Evolutionary conservation across 2,329 filamentous ascomycete species (phyloP).

Genomic region (Tolypocladium amazonense): DNA sequence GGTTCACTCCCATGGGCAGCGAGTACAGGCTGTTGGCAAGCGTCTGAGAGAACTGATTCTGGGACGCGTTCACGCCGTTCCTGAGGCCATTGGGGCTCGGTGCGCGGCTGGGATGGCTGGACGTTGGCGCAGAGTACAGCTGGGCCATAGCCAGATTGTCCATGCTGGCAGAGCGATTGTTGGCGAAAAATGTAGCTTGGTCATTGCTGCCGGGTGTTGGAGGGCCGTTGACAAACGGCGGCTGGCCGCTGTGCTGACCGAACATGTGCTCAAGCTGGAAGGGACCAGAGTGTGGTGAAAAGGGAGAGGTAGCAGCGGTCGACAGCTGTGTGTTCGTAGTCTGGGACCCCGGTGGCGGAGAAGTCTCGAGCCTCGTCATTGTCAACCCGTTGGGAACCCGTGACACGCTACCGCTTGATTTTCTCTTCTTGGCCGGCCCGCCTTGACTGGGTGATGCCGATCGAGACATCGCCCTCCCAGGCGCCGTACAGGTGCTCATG

Average conservation of each 20-base stretch:
- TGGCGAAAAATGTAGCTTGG: conserved; percentile 43
- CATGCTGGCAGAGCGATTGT: conserved; percentile 50
- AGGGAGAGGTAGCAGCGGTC: conserved; percentile 36
- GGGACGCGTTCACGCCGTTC: conserved; percentile 30
- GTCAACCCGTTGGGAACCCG: conserved; percentile 64
- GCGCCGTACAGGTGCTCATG: conserved; percentile 6
- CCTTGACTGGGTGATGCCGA: conserved; percentile 60
- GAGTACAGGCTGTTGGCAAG: conserved; percentile 39
- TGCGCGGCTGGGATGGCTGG: conserved; percentile 66
- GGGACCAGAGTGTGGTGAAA: conserved; percentile 33
- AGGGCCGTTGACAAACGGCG: conserved; percentile 42
- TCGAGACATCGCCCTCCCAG: conserved; percentile 45
- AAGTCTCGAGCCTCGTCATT: conserved; percentile 72
- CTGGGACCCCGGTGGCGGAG: conserved; percentile 26
- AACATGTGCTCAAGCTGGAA: conserved; percentile 38
- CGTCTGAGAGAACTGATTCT: conserved; percentile 34
- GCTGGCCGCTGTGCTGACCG: conserved; percentile 27
- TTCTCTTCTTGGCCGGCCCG: conserved; percentile 72
- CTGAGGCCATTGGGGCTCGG: conserved; percentile 54
- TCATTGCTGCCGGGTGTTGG: conserved; percentile 57
- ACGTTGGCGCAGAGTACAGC: conserved; percentile 62
- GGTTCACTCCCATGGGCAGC: conserved; percentile 36
- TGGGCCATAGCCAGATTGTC: conserved; percentile 54
- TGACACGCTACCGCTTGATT: conserved; percentile 53
- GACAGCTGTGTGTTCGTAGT: conserved; percentile 26